Percentiles rank a stretch among this genome's conserved stretches.
Conservation (phyloP, 768 basidiomycete genomes). For the Mycena belliarum region DNA sequence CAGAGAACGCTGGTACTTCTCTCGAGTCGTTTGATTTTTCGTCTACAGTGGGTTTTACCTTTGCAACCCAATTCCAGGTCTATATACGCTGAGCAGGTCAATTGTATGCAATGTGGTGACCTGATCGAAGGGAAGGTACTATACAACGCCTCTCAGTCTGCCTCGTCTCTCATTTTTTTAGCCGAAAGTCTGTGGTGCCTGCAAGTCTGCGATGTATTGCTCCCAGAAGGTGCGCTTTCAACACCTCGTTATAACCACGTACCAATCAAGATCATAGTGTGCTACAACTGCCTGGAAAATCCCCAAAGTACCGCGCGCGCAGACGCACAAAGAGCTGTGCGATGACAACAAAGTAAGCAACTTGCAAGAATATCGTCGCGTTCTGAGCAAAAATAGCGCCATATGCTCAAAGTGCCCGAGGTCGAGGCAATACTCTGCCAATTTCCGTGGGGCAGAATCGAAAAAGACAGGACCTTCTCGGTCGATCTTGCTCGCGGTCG, state of each 20-base stretch:
- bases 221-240: constrained; percentile 18
- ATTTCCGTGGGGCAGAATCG: constrained; percentile 46
- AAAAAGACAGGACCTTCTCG: constrained; percentile 41
- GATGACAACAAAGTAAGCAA: constrained; percentile 34
- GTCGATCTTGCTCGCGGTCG: constrained; percentile 36
- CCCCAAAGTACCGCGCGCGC: constrained; percentile 27
- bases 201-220: constrained; percentile 27
- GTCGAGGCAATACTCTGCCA: constrained; percentile 33
- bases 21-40: constrained; percentile 7
- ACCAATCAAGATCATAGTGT: constrained; percentile 5
- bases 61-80: background rate
- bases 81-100: background rate
- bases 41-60: background rate
- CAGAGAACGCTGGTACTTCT: constrained; percentile 2
- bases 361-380: background rate
- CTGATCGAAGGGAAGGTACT: background rate
- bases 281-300: constrained; percentile 32
- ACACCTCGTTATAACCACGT: too few relatives aligned
- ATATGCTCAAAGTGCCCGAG: constrained; percentile 30
- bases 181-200: constrained; percentile 21
- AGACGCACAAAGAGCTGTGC: constrained; percentile 31
- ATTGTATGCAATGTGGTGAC: constrained; percentile 1
- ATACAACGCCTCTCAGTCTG: background rate
- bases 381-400: constrained; percentile 22
- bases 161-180: background rate